Base-by-base conservation (phyloP, 257 asterid genomes). In the Eustoma russellianum region DNA sequence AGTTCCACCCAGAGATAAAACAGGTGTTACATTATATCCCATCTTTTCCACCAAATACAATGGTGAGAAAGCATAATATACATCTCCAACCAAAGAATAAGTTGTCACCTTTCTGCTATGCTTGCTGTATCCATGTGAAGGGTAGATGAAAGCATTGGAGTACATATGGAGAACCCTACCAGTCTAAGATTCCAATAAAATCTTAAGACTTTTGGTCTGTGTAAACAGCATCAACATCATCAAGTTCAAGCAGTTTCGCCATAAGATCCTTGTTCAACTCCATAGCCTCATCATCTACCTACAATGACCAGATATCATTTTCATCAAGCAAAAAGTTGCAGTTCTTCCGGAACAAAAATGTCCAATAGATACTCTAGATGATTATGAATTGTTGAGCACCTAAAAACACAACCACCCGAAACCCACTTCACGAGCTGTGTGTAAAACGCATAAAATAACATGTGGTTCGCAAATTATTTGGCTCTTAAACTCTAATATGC, bases 251-350 rank as follows among this genome's bases (percentile, higher is more conserved):
- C 65, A 90, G 74, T 73, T 86, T 81, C 48, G 94, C 61, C 70
- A 77, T 62, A 45, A 86, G 65, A 70, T 71, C 89, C 75, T 82
- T 90, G 83, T 83, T 90, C 82, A 90, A 76, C 62, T 86, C 94
- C 96, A 79, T 76, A 47, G 96, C 98, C 69, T 90, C 98, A 46
- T 90, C 95, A 65, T 86, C 95, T 28, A 82, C 98, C 98, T 90
- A 69, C 56, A 64, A 47, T 41, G 50, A 49, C 53, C n/a, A 44
- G 12, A 30, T 18, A 15, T 33, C 17, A 30, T 17, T 50, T 50
- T 17, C 48, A 18, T 56, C n/a, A 33, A 60, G 48, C 50, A n/a
- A n/a, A 64, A 44, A 61, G 24, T 33, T 45, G 38, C 52, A 38
- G 44, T 56, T 15, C n/a, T 17, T 17, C 13, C 2, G 30, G 30